Percentiles rank a stretch among this genome's conserved stretches.
phyloP scores from a whole-genome alignment of 345 rosid species.

The Salix exigua region DNA sequence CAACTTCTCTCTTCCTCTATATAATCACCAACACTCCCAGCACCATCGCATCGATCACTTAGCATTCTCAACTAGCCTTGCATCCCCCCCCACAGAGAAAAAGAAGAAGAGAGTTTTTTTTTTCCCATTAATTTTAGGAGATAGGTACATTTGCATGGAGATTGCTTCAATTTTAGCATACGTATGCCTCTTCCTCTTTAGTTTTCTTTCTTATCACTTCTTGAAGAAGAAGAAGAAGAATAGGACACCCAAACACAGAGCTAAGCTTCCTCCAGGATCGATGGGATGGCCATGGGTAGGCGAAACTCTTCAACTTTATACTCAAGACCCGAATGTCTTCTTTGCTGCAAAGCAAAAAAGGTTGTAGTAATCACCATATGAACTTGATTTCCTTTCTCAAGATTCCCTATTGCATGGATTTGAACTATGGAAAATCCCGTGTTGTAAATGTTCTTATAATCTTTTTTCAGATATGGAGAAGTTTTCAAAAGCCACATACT shows the following conservation, averaged over 20 bases:
- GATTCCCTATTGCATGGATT: neutral
- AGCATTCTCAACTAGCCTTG: neutral
- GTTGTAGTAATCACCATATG: slow-evolving; percentile 8
- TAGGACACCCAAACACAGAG: neutral
- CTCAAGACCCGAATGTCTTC: slow-evolving; percentile 52
- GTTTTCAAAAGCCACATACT: slow-evolving; percentile 53
- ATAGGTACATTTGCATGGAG: slow-evolving; percentile 35
- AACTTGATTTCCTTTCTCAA: neutral
- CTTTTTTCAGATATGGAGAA: slow-evolving; percentile 34
- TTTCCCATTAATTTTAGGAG: neutral
- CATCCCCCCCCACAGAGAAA: neutral
- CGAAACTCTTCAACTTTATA: slow-evolving; percentile 48
- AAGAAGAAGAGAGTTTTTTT: neutral
- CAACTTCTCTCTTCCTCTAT: slow-evolving; percentile 18
- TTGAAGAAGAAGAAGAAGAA: slow-evolving; percentile 1
- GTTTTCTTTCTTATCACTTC: slow-evolving; percentile 32
- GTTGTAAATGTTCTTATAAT: neutral
- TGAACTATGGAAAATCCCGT: neutral
- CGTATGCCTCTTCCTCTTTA: slow-evolving; percentile 35
- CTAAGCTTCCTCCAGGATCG: slow-evolving; percentile 53
- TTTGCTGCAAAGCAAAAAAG: slow-evolving; percentile 38
- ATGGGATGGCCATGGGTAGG: slow-evolving; percentile 62
- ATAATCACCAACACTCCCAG: slow-evolving; percentile 18
- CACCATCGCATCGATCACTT: neutral
- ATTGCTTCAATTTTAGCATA: slow-evolving; percentile 18